Conservation (phyloP, 352 stramenopile species). For the Phytophthora citricola region DNA sequence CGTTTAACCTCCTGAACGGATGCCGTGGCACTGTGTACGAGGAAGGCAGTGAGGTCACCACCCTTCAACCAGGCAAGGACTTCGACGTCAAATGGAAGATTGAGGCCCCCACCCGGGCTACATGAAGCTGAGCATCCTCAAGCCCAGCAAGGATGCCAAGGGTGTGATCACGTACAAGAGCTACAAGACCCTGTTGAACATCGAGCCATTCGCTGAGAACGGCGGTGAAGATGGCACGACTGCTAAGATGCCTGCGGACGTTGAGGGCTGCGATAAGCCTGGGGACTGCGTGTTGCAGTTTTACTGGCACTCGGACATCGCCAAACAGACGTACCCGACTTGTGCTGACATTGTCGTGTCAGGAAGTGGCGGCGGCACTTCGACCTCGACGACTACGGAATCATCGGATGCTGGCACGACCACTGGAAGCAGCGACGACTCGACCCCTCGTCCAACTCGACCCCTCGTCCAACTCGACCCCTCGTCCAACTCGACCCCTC, state of each 20-base stretch:
- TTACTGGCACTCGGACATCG: conserved; percentile 48
- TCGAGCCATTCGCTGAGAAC: conserved; percentile 51
- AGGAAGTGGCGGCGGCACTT: conserved; percentile 22
- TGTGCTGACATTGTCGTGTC: conserved; percentile 47
- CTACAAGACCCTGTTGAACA: conserved; percentile 37
- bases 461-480: not conserved
- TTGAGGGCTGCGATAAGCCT: conserved; percentile 44
- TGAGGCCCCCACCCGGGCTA: conserved; percentile 58
- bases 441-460: not conserved
- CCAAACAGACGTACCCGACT: conserved; percentile 45
- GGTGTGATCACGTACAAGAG: conserved; percentile 60
- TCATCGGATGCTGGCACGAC: not conserved
- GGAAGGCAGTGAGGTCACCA: conserved; percentile 39
- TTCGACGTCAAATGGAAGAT: conserved; percentile 55
- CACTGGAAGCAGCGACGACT: not conserved
- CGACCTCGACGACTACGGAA: not conserved
- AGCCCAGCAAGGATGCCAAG: conserved; percentile 41
- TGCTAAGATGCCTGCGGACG: conserved; percentile 45
- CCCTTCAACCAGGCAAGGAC: conserved; percentile 21
- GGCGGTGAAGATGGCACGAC: conserved; percentile 36
- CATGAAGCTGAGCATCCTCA: conserved; percentile 61
- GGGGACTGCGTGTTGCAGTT: conserved; percentile 50
- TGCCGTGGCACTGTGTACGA: conserved; percentile 49
- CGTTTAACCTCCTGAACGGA: conserved; percentile 47
- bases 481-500: not conserved